These are phyloP conservation scores for Suillus discolor DNA, from an alignment of 768 basidiomycete species.

Conservation along the genomic window DNA sequence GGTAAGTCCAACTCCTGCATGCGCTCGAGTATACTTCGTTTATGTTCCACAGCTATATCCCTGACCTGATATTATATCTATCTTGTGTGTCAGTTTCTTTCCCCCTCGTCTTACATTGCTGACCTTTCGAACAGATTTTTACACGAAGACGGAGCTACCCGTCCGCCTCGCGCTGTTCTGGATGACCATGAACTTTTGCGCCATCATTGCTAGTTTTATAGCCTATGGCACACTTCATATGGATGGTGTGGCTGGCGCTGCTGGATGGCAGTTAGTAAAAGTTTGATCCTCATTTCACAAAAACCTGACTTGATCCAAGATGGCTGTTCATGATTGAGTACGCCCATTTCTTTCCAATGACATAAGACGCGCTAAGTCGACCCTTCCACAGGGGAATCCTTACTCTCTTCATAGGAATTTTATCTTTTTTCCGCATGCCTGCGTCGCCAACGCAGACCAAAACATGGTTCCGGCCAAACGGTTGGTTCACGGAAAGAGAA, in stretches of 20 bases:
- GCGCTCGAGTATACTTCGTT: not conserved
- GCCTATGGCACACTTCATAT: slow-evolving; percentile 65
- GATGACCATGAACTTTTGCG: slow-evolving; percentile 49
- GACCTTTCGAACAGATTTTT: slow-evolving; percentile 37
- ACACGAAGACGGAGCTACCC: slow-evolving; percentile 61
- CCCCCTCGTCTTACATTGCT: not conserved
- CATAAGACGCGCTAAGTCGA: slow-evolving; percentile 41
- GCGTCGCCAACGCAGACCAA: slow-evolving; percentile 62
- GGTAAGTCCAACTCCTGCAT: slow-evolving; percentile 28
- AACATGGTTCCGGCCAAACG: slow-evolving; percentile 57
- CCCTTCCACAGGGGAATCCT: slow-evolving; percentile 40
- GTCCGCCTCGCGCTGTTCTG: slow-evolving; percentile 59
- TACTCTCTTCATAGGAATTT: slow-evolving; percentile 54
- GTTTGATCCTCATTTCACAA: not conserved
- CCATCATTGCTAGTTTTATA: slow-evolving; percentile 53
- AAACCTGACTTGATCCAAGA: slow-evolving; percentile 19
- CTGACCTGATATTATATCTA: slow-evolving; percentile 62
- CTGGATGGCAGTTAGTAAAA: slow-evolving; percentile 49
- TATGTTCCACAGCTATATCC: slow-evolving; percentile 46
- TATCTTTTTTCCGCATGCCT: slow-evolving; percentile 61
- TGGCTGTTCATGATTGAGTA: slow-evolving; percentile 63
- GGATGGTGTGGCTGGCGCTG: slow-evolving; percentile 53
- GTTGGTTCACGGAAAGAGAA: slow-evolving; percentile 66
- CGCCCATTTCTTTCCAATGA: slow-evolving; percentile 36
- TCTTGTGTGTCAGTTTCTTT: slow-evolving; percentile 44